Base-by-base conservation (phyloP, 2,329 filamentous ascomycete species). In the Neofusicoccum kwambonambiense region DNA sequence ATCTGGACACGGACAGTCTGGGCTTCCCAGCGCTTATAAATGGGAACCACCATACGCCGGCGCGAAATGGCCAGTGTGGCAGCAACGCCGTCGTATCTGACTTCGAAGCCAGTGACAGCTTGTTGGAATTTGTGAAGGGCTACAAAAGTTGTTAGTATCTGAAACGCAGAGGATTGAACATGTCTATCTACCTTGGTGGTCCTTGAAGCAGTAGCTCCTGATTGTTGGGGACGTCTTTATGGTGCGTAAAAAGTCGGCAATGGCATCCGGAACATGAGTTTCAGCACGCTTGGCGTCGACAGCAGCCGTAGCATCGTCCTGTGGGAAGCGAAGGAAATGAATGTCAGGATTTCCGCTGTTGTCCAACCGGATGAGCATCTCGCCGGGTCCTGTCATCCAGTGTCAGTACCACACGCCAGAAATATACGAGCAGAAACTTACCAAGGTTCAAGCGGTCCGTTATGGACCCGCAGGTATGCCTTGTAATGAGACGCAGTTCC, bases 21-120 rank as follows among this genome's bases (percentile, higher is more conserved):
- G 2, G 93, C 91, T 73, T 96, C 92, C 91, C 92, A 96, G 76
- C 95, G 95, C 79, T 97, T 96, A 80, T 96, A 91, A 69, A 97
- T 94, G 0, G 92, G 92, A 15, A 96, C 92, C 12, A 97, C 91
- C 89, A 93, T 95, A 69, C 91, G 87, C 56, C 91, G 87, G 35
- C 93, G 88, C 1, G 93, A 89, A 69, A 97, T 96, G 65, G 90
- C 88, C 75, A 97, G 91, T 0, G 87, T 88, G 7, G 85, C 82
- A 5, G 92, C 92, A 61, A 91, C 71, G 34, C 76, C 76, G 50
- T 76, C 75, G 56, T 76, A 78, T 68, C 73, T 79, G 15, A 97
- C 91, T 31, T 83, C 82, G 76, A 90, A 96, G 0, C 93, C 92
- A 0, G 92, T 96, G 64, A 96, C 80, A 2, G 91, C 90, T 56